Base-by-base conservation (phyloP, 2,329 filamentous ascomycete genomes). In the Ophiostoma ulmi region DNA sequence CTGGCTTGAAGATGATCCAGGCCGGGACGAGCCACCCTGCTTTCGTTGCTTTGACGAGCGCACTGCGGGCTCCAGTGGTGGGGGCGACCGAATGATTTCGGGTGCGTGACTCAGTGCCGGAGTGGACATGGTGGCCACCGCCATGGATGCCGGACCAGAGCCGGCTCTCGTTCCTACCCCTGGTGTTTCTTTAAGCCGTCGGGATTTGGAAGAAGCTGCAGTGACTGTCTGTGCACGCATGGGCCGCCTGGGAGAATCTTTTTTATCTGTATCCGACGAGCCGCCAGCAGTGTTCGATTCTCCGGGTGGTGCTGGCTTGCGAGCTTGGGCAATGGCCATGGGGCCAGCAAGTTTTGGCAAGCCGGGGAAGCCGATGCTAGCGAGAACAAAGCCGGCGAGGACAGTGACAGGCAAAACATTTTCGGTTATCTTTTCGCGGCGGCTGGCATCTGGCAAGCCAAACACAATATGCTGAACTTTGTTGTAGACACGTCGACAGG, bases 401-500 rank as follows among this genome's bases (percentile, higher is more conserved):
- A 95, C 89, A 7, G 91, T 92, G 70, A 94, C 91, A 8, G 92
- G 92, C 55, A 94, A 80, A 6, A 91, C 85, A 78, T 95, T 95
- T 79, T 94, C 91, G 77, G 88, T 90, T 78, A 95, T 93, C 81
- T 90, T 90, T 75, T 93, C 90, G 74, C 88, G 84, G 71, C 88
- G 86, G 72, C 84, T 84, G 36, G 86, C 84, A 76, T 94, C 91
- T 44, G 89, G 85, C 35, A 91, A 84, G 26, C 92, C 92, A 78
- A 95, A 95, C 36, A 95, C 91, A 75, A 95, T 92, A 79, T 92
- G 89, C 80, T 95, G 92, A 55, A 95, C 91, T 80, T 92, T 93
- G 81, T 95, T 95, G 82, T 94, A 94, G 75, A 95, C 88, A 76
- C 92, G 85, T 72, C 91, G 87, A 77, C 92, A 94, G 68, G 91